Evolutionary conservation across 495 filamentous ascomycete genomes (phyloP).

Genomic region (Talaromyces thailandensis): DNA sequence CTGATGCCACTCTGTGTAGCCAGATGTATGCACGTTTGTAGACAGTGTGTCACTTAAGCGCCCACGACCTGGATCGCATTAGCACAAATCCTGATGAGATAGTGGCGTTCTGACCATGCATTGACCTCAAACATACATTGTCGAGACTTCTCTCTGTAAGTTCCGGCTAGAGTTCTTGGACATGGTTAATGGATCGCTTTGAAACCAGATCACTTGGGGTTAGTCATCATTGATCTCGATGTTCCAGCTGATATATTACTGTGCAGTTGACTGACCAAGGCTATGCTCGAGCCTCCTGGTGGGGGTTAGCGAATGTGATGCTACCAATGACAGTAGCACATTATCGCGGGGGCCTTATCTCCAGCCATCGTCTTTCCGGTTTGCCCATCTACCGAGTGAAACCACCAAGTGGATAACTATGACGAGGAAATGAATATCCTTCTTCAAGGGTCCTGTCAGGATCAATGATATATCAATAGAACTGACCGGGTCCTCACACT

Average conservation of each 20-base stretch:
- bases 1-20: background rate
- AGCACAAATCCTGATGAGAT: background rate
- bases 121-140: background rate
- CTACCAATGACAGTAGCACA: background rate
- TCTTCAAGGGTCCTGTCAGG: background rate
- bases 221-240: background rate
- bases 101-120: background rate
- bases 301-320: background rate
- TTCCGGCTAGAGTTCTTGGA: background rate
- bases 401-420: background rate
- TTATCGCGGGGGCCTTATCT: background rate
- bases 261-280: background rate
- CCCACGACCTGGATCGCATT: background rate
- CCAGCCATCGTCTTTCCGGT: background rate
- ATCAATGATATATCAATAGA: too few relatives aligned
- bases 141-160: background rate
- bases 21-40: background rate
- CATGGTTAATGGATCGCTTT: background rate
- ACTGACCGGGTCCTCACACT: background rate
- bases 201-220: background rate
- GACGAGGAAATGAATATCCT: background rate
- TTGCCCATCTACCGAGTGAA: background rate
- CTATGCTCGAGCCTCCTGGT: background rate
- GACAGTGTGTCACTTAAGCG: background rate
- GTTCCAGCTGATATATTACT: background rate